Evolutionary conservation across 2,329 filamentous ascomycete species (phyloP).

Genomic region (Scedosporium aurantiacum): DNA sequence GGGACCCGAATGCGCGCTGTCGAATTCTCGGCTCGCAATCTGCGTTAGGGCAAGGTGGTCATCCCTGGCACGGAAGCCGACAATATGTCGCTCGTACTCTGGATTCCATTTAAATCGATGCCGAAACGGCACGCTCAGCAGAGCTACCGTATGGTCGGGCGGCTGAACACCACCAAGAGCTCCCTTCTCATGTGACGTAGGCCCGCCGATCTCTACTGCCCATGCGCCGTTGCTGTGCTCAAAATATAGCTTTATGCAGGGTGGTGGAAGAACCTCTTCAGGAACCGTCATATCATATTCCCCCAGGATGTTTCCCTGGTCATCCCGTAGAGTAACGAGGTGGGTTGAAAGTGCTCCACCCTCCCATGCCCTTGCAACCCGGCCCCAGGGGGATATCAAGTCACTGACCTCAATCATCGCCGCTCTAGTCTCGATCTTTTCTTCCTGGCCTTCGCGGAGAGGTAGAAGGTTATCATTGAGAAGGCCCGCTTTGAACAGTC

Average conservation of each 20-base stretch:
- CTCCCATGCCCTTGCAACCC: constrained; percentile 32
- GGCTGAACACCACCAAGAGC: background rate
- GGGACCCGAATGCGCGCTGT: constrained; percentile 16
- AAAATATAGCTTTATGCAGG: constrained; percentile 28
- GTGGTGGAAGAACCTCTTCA: constrained; percentile 24
- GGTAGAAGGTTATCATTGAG: constrained; percentile 73
- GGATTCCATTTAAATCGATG: constrained; percentile 30
- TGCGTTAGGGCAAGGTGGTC: constrained; percentile 16
- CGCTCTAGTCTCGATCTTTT: constrained; percentile 23
- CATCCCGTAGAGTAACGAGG: constrained; percentile 17
- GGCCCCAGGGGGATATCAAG: constrained; percentile 35
- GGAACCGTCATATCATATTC: constrained; percentile 35
- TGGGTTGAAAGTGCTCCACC: background rate
- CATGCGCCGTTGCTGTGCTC: constrained; percentile 23
- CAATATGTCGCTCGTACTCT: constrained; percentile 26
- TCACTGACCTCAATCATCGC: constrained; percentile 24
- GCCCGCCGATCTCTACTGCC: constrained; percentile 20
- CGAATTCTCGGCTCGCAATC: constrained; percentile 16
- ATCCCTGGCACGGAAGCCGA: constrained; percentile 26
- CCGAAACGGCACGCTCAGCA: constrained; percentile 19
- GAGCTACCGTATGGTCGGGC: constrained; percentile 31
- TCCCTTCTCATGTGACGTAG: background rate
- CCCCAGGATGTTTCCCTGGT: constrained; percentile 17
- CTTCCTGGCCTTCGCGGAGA: constrained; percentile 29
- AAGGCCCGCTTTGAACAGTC: constrained; percentile 58